These are phyloP conservation scores for Aureobasidium vineae DNA, from an alignment of 2,329 filamentous ascomycete species.

Conservation along the genomic window DNA sequence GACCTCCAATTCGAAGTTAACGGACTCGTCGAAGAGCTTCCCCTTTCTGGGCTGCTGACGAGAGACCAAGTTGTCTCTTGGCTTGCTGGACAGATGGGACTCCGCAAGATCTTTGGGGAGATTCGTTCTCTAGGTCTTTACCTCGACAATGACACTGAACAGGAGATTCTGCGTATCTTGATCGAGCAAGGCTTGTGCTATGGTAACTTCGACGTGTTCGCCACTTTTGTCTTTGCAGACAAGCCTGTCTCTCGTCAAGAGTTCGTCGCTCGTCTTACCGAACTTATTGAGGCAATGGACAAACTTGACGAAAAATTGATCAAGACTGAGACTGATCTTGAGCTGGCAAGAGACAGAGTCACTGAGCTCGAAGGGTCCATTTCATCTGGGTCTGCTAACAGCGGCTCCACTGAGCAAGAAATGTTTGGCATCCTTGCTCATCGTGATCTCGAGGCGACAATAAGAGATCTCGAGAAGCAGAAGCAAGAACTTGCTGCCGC, in stretches of 20 bases:
- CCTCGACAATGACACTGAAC: neutral
- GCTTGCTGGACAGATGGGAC: neutral
- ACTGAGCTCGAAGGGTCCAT: neutral
- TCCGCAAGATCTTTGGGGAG: conserved; percentile 1
- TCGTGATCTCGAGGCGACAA: neutral
- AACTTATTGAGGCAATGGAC: neutral
- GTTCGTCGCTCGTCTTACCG: neutral
- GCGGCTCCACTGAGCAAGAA: neutral
- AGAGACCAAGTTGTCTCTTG: neutral
- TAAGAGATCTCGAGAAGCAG: neutral
- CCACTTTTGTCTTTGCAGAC: conserved; percentile 6
- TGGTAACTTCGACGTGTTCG: conserved; percentile 15
- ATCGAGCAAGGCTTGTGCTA: conserved; percentile 10
- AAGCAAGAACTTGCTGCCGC: neutral
- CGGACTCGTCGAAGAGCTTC: neutral
- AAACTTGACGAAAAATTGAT: neutral
- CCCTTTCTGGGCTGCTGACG: neutral
- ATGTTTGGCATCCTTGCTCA: neutral
- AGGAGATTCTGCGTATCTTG: neutral
- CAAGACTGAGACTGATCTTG: neutral
- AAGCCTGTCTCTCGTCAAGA: neutral
- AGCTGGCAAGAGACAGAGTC: neutral
- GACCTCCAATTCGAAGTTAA: neutral
- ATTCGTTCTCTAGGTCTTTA: neutral
- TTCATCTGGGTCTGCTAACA: neutral